A percentile compares a stretch with the other conserved stretches of the same genome.
Conservation (phyloP, 2,329 filamentous ascomycete species). For the Stagonosporopsis vannaccii region DNA sequence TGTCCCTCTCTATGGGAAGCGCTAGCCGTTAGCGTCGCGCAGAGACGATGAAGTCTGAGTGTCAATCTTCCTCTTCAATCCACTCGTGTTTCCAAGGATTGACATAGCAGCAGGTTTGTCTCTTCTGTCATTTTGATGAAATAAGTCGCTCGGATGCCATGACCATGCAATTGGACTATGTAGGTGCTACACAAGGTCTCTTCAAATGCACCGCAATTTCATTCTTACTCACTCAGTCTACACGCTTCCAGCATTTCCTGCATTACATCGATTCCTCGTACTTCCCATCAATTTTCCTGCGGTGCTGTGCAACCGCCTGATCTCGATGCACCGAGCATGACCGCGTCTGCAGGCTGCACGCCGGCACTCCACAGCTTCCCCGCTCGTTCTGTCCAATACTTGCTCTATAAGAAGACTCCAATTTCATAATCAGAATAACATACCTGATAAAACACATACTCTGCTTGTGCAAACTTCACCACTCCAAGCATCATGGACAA, state of each 20-base stretch:
- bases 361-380: constrained; percentile 1
- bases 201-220: not conserved
- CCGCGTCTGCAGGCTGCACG: not conserved
- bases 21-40: not conserved
- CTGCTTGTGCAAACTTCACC: not conserved
- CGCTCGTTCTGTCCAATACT: not conserved
- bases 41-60: not conserved
- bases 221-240: not conserved
- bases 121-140: not conserved
- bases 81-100: no score
- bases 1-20: not conserved
- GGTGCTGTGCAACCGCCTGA: not conserved
- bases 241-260: not conserved
- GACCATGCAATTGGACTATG: not conserved
- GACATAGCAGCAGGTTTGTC: not conserved
- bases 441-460: not conserved
- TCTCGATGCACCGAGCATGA: not conserved
- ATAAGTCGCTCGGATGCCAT: not conserved
- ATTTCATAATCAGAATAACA: not conserved
- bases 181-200: not conserved
- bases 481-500: not conserved
- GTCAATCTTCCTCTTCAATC: not conserved
- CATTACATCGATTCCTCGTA: not conserved
- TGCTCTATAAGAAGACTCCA: not conserved
- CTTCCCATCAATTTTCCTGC: not conserved